Percentiles rank a stretch among this genome's conserved stretches.
These are phyloP conservation scores for Vigna nakashimae DNA, from an alignment of 306 rosid genomes.

Conservation along the genomic window DNA sequence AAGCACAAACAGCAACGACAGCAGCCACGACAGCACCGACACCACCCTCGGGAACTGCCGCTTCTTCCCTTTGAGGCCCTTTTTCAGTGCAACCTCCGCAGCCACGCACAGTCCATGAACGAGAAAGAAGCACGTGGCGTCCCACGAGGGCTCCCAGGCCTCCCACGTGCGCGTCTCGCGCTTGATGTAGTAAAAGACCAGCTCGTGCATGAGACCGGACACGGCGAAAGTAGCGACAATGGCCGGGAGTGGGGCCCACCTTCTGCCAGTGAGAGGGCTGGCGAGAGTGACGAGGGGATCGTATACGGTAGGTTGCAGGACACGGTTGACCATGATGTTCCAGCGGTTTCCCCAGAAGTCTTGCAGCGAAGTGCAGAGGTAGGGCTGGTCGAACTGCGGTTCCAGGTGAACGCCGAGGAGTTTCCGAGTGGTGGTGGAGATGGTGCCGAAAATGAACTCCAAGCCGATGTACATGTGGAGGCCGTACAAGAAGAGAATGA, in stretches of 20 bases:
- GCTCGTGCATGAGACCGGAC: constrained; percentile 49
- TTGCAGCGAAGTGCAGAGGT: constrained; percentile 44
- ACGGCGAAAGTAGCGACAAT: constrained; percentile 30
- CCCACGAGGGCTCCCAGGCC: constrained; percentile 53
- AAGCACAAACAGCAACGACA: constrained; percentile 33
- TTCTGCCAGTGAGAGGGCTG: background rate
- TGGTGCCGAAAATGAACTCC: constrained; percentile 23
- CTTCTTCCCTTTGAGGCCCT: background rate
- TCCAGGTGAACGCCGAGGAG: constrained; percentile 36
- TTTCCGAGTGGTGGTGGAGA: background rate
- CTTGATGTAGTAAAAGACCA: constrained; percentile 43
- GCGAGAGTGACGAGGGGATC: constrained; percentile 3
- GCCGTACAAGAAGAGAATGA: constrained; percentile 33
- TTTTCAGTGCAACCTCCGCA: constrained; percentile 34
- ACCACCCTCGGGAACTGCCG: constrained; percentile 19
- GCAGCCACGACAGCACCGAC: constrained; percentile 33
- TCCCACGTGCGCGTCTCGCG: constrained; percentile 52
- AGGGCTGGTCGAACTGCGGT: constrained; percentile 45
- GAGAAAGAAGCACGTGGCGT: constrained; percentile 41
- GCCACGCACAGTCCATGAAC: constrained; percentile 46
- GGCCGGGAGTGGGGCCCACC: constrained; percentile 47
- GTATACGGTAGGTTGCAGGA: constrained; percentile 44
- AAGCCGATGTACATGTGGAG: constrained; percentile 48
- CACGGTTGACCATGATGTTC: constrained; percentile 44
- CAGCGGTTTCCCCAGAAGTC: constrained; percentile 55